Conservation (phyloP, 768 basidiomycete genomes). For the Boletus pseudo-olivaceus region DNA sequence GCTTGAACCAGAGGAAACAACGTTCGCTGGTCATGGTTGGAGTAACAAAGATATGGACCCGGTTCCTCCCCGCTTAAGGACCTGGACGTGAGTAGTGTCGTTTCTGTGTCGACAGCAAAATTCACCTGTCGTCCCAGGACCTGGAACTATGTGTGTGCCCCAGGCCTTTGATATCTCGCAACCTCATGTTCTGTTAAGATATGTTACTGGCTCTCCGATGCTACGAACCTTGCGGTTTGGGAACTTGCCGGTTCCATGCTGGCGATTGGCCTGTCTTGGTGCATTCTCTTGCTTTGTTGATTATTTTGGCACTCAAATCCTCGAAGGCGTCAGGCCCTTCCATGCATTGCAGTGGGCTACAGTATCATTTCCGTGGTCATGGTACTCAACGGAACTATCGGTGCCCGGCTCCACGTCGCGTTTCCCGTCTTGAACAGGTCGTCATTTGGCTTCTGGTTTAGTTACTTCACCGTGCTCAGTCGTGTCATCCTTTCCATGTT, state of each 20-base stretch:
- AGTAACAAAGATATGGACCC: constrained; percentile 78
- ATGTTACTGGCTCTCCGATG: constrained; percentile 32
- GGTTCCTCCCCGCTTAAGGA: constrained; percentile 54
- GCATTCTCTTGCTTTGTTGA: background rate
- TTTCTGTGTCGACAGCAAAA: background rate
- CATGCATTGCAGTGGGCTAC: constrained; percentile 70
- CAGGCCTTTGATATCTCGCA: constrained; percentile 30
- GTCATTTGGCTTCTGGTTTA: constrained; percentile 86
- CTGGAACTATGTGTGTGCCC: constrained; percentile 64
- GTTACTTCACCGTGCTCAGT: constrained; percentile 81
- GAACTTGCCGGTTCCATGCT: constrained; percentile 66
- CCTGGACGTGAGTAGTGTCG: constrained; percentile 46
- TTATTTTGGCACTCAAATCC: background rate
- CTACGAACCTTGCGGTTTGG: constrained; percentile 43
- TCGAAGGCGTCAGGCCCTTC: constrained; percentile 58
- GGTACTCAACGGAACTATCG: constrained; percentile 74
- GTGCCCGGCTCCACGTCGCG: constrained; percentile 72
- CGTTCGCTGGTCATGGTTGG: constrained; percentile 62
- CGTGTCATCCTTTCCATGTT: constrained; percentile 74
- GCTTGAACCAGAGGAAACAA: constrained; percentile 31
- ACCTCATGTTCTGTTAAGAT: constrained; percentile 9
- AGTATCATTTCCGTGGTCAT: constrained; percentile 68
- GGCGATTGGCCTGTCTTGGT: constrained; percentile 72
- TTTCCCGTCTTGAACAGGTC: constrained; percentile 80
- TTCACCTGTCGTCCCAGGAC: constrained; percentile 26